Conservation (phyloP, 2,329 filamentous ascomycete species). For the Sporothrix globosa region DNA sequence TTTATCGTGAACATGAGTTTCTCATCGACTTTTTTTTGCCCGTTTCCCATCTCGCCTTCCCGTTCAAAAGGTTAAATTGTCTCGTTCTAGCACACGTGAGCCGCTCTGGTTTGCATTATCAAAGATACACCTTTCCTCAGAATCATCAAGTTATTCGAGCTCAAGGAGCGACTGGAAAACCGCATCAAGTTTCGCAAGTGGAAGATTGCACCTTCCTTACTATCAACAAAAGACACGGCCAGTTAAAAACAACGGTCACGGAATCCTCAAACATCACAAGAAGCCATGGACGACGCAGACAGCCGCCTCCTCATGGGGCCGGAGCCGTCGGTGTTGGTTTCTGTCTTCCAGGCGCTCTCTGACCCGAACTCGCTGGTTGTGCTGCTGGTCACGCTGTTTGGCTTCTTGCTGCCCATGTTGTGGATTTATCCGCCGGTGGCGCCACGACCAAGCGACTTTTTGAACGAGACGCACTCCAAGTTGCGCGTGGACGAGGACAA, state of each 20-base stretch:
- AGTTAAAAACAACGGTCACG: background rate
- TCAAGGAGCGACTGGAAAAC: background rate
- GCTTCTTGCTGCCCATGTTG: constrained; percentile 58
- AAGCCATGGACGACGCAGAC: constrained; percentile 7
- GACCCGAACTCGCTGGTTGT: constrained; percentile 41
- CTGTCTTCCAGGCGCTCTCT: background rate
- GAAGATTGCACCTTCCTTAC: background rate
- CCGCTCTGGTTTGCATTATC: no score
- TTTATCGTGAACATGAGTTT: constrained; percentile 1
- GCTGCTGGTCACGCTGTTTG: constrained; percentile 50
- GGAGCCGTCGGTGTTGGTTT: constrained; percentile 2
- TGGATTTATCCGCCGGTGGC: constrained; percentile 59
- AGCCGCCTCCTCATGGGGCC: background rate
- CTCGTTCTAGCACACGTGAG: background rate
- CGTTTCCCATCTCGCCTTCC: background rate
- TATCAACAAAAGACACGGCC: background rate
- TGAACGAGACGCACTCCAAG: constrained; percentile 58
- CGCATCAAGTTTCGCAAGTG: background rate
- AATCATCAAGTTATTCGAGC: no score
- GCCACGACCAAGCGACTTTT: constrained; percentile 56
- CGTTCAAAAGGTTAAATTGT: background rate
- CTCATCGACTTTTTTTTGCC: background rate
- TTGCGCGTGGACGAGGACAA: constrained; percentile 49
- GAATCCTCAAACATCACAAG: no score
- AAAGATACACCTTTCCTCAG: no score